These are phyloP conservation scores for Xylariaceae sp. DNA, from an alignment of 2,329 filamentous ascomycete genomes.

Conservation along the genomic window DNA sequence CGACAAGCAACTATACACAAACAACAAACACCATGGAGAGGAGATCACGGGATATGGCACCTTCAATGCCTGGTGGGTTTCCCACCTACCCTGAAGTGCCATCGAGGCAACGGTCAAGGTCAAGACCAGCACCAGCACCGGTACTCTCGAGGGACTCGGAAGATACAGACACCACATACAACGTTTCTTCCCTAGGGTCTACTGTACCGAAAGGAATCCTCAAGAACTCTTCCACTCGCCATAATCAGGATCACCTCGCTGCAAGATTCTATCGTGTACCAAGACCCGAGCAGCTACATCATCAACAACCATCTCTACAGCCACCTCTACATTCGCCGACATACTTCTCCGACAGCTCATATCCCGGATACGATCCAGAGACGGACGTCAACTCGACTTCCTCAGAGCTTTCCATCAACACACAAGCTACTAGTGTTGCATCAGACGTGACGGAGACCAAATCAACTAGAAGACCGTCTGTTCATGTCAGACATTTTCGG, in stretches of 20 bases:
- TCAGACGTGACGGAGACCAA: constrained; percentile 39
- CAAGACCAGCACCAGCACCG: constrained; percentile 29
- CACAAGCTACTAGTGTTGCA: constrained; percentile 47
- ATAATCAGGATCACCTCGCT: constrained; percentile 38
- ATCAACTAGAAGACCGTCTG: constrained; percentile 29
- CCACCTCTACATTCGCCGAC: constrained; percentile 36
- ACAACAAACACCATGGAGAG: constrained; percentile 33
- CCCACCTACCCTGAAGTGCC: constrained; percentile 34
- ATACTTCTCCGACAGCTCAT: constrained; percentile 39
- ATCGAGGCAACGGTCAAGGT: constrained; percentile 26
- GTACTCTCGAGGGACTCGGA: constrained; percentile 30
- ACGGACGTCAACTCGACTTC: constrained; percentile 47
- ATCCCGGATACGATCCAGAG: constrained; percentile 40
- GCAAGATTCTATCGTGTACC: constrained; percentile 41
- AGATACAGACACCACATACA: constrained; percentile 37
- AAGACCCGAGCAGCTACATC: constrained; percentile 26
- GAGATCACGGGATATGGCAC: constrained; percentile 34
- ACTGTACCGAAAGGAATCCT: constrained; percentile 39
- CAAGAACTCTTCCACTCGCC: constrained; percentile 35
- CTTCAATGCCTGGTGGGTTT: constrained; percentile 39
- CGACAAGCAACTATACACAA: constrained; percentile 27
- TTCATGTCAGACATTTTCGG: constrained; percentile 41
- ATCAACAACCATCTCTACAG: constrained; percentile 6
- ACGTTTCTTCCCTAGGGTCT: constrained; percentile 26
- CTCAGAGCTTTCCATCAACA: constrained; percentile 48